Evolutionary conservation across 139 green algal genomes (phyloP).

Genomic region (Haematococcus sp.): DNA sequence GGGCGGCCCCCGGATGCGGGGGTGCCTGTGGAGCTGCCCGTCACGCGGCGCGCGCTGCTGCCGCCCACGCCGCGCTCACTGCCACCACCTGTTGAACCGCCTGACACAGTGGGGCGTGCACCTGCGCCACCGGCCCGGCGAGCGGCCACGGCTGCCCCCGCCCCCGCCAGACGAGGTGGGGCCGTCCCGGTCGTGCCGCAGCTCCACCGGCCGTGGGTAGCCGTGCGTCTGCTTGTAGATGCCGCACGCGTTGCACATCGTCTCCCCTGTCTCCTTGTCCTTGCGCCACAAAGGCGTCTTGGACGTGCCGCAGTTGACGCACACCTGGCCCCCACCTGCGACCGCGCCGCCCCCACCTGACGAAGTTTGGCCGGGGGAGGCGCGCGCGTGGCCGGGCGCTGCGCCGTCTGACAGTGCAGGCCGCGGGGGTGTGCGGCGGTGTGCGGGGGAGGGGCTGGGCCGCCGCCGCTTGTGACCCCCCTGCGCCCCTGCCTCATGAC

Average conservation of each 20-base stretch:
- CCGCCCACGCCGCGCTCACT: too few species aligned
- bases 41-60: too few species aligned
- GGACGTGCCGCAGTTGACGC: slow-evolving; percentile 30
- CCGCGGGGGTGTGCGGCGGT: not conserved
- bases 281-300: slow-evolving; percentile 39
- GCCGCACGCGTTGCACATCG: slow-evolving; percentile 43
- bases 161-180: too few species aligned
- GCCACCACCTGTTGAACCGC: too few species aligned
- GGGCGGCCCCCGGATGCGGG: not conserved
- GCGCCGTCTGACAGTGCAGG: too few species aligned
- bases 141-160: not conserved
- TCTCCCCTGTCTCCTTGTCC: slow-evolving; percentile 32
- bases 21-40: not conserved
- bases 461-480: not conserved
- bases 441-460: not conserved
- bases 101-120: too few species aligned
- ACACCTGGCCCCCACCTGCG: slow-evolving; percentile 3
- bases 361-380: too few species aligned
- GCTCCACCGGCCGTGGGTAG: slow-evolving; percentile 26
- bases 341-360: too few species aligned
- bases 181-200: too few species aligned
- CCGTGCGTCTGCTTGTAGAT: slow-evolving; percentile 56
- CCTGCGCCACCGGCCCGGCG: too few species aligned
- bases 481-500: not conserved
- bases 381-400: too few species aligned